Percentiles rank a stretch among this genome's conserved stretches.
Conservation (phyloP, 2,329 filamentous ascomycete species). For the Cladophialophora exuberans region DNA sequence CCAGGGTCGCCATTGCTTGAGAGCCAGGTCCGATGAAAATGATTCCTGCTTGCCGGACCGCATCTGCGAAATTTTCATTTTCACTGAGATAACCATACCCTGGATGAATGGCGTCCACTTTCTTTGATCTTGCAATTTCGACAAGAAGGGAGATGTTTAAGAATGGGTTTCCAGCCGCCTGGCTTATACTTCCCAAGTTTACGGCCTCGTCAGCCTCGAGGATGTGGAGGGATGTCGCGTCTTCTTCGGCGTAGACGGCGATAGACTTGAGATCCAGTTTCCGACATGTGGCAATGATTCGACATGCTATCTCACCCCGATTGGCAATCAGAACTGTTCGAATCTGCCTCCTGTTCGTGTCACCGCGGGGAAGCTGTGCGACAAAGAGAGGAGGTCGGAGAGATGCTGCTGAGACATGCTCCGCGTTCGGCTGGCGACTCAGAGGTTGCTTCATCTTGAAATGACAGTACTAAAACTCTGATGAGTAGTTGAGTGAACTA, state of each 20-base stretch:
- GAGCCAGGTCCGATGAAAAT: constrained; percentile 40
- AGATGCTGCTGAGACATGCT: too few species aligned
- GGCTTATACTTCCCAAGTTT: constrained; percentile 51
- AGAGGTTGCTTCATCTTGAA: too few species aligned
- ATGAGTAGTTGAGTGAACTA: too few species aligned
- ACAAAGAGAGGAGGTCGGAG: too few species aligned
- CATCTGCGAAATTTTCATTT: constrained; percentile 38
- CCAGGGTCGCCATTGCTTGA: constrained; percentile 36
- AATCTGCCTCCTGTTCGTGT: too few species aligned
- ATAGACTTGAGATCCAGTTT: constrained; percentile 55
- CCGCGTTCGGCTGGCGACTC: too few species aligned
- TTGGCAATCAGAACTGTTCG: too few species aligned
- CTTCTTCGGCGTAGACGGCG: constrained; percentile 60
- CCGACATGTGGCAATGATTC: constrained; percentile 52
- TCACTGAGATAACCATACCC: constrained; percentile 43
- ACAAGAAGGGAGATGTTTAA: constrained; percentile 43
- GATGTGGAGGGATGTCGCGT: constrained; percentile 59
- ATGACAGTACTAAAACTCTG: too few species aligned
- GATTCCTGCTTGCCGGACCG: constrained; percentile 35
- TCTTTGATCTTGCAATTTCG: constrained; percentile 52
- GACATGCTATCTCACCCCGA: constrained; percentile 61
- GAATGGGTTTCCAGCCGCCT: constrained; percentile 46
- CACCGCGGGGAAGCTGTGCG: too few species aligned
- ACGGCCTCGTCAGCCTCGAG: constrained; percentile 56
- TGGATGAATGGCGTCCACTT: constrained; percentile 37